Evolutionary conservation across 2,329 filamentous ascomycete genomes (phyloP), one percentile per base, ranked within the genome.

Genomic region (Hortaea werneckii): DNA sequence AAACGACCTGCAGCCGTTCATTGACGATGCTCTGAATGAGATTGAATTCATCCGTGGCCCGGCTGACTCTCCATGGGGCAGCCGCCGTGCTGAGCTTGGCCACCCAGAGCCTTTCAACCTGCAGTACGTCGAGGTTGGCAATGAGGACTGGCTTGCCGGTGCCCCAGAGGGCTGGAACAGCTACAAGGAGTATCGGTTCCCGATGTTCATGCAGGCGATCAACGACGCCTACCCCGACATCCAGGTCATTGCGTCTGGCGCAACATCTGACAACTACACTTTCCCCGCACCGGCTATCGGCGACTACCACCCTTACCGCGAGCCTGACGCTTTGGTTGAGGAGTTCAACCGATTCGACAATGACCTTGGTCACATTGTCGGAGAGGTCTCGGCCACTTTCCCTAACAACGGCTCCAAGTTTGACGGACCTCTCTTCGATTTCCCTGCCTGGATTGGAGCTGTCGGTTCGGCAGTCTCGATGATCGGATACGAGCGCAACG

Each of bases 41-140:
- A 71, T 82, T 35, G 78, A 82, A 59, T 82, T 80, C 34, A 69
- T 73, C 6, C 78, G 78, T 2, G 65, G 72, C 27, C 44, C 44
- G 8, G 57, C 63, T 1, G 63, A 68, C 43, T 75, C 75, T 2
- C 70, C 68, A 29, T 82, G 75, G 67, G 7, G 76, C 83, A 5
- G 74, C 73, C 9, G 80, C 84, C 57, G 79, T 77, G n/a, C 70
- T 83, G 6, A 78, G 75, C 45, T 65, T 83, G 12, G 70, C 83
- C 50, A 35, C 69, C 71, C 1, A 74, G 73, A 3, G 70, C 72
- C 1, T 67, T 71, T 44, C 77, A 76, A 47, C 67, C 52, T 28
- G 54, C 55, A 1, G 51, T 53, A 6, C 42, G 57, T 20, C 20
- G 20, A 20, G 20, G 20, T 20, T 4, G 20, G 20, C 20, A 20